A percentile compares a stretch with the other conserved stretches of the same genome.
Evolutionary conservation across 805 yeast genomes (phyloP).

Genomic region (Saccharomyces jurei): DNA sequence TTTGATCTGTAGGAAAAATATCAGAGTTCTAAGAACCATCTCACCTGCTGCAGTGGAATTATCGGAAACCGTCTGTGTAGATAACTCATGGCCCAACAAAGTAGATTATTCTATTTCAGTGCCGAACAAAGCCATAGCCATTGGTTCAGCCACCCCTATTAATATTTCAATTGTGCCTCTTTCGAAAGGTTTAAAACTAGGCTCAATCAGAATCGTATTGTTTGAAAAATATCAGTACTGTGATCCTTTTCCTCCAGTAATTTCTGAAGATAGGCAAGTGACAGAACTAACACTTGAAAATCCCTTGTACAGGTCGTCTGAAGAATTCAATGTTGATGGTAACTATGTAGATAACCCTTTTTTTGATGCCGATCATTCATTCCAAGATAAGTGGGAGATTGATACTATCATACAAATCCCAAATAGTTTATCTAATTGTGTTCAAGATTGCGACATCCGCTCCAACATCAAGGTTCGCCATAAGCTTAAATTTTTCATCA

Average conservation of each 20-base stretch:
- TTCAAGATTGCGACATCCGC: conserved; percentile 78
- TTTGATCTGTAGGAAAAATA: conserved; percentile 56
- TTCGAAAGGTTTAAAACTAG: conserved; percentile 69
- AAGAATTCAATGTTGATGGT: conserved; percentile 17
- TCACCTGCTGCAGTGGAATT: conserved; percentile 82
- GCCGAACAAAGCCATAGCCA: conserved; percentile 82
- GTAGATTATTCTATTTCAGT: conserved; percentile 82
- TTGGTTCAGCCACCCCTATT: conserved; percentile 72
- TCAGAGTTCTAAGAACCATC: conserved; percentile 78
- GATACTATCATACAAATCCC: conserved; percentile 58
- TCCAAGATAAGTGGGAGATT: conserved; percentile 68
- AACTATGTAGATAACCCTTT: conserved; percentile 15
- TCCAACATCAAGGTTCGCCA: conserved; percentile 76
- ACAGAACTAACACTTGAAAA: conserved; percentile 41
- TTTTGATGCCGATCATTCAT: conserved; percentile 17
- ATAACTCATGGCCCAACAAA: conserved; percentile 91
- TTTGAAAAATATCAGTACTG: conserved; percentile 61
- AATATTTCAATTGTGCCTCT: conserved; percentile 70
- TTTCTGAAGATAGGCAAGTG: conserved; percentile 55
- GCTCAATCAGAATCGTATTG: conserved; percentile 60
- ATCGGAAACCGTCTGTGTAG: conserved; percentile 86
- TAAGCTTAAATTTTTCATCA: conserved; percentile 73
- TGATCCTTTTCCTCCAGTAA: conserved; percentile 49
- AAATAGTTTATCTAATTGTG: conserved; percentile 59
- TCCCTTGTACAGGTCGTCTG: conserved; percentile 33